These are phyloP conservation scores for Candida michaelii DNA, from an alignment of 805 yeast species.

Conservation along the genomic window DNA sequence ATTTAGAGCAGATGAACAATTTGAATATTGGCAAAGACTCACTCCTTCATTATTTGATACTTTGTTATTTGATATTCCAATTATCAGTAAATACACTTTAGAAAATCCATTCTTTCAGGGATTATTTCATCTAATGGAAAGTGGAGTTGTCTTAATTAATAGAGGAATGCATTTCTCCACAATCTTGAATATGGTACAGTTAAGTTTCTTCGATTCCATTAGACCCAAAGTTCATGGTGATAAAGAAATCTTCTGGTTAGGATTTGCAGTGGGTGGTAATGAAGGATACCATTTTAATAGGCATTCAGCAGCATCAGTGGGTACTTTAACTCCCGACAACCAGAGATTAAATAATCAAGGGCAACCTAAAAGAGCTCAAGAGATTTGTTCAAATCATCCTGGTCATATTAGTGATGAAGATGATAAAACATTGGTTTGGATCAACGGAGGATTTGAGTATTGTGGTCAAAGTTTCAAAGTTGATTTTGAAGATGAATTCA, in stretches of 20 bases:
- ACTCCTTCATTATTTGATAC: constrained; percentile 24
- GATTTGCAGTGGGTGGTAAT: constrained; percentile 23
- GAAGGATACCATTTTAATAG: constrained; percentile 23
- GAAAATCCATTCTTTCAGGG: constrained; percentile 28
- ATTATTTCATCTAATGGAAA: constrained; percentile 38
- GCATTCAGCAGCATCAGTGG: constrained; percentile 24
- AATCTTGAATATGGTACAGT: constrained; percentile 22
- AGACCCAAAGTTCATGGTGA: constrained; percentile 23
- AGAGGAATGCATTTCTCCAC: constrained; percentile 22
- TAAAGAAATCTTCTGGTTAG: constrained; percentile 28
- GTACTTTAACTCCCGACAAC: constrained; percentile 25
- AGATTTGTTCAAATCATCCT: constrained; percentile 41
- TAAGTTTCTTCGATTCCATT: constrained; percentile 23
- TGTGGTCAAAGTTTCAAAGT: constrained; percentile 32
- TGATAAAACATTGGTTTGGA: constrained; percentile 32
- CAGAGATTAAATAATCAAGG: constrained; percentile 19
- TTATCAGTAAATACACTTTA: constrained; percentile 30
- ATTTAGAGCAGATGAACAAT: constrained; percentile 20
- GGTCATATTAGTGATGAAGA: constrained; percentile 39
- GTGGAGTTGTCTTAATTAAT: constrained; percentile 24
- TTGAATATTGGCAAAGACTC: constrained; percentile 20
- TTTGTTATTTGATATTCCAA: constrained; percentile 30
- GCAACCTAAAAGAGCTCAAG: constrained; percentile 16
- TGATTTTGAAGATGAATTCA: constrained; percentile 37
- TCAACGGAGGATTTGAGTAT: constrained; percentile 42